These are phyloP conservation scores for Tremella yokohamensis DNA, from an alignment of 768 basidiomycete genomes.

Conservation along the genomic window DNA sequence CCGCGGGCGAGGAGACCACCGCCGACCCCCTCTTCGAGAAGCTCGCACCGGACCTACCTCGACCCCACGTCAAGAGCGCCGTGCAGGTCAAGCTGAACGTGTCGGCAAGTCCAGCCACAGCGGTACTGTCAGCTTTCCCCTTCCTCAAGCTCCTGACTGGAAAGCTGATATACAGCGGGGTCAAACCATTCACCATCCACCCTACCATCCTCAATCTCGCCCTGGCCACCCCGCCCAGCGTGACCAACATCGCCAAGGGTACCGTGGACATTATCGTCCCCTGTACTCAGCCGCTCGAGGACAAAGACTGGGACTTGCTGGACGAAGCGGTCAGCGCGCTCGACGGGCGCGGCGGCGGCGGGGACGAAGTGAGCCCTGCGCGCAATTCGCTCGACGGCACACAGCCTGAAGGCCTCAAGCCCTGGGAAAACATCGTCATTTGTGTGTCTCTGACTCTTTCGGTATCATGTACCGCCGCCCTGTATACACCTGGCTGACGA, in stretches of 20 bases:
- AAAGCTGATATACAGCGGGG: conserved; percentile 11
- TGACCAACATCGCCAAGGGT: conserved; percentile 34
- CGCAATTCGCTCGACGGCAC: neutral
- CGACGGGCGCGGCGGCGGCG: conserved; percentile 1
- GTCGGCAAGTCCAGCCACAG: conserved; percentile 18
- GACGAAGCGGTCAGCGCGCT: conserved; percentile 37
- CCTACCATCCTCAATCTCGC: conserved; percentile 41
- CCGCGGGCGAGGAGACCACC: conserved; percentile 3
- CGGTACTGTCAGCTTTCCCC: conserved; percentile 18
- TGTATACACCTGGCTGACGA: neutral
- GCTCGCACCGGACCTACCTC: conserved; percentile 14
- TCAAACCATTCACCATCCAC: conserved; percentile 39
- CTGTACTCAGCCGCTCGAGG: conserved; percentile 20
- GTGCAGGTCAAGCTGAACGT: conserved; percentile 37
- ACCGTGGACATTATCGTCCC: conserved; percentile 44
- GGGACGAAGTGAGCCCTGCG: neutral
- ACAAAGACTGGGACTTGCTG: conserved; percentile 39
- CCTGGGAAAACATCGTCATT: conserved; percentile 32
- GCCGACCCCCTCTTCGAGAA: conserved; percentile 19
- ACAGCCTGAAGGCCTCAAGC: neutral
- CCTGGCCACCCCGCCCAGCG: conserved; percentile 22
- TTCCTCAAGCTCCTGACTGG: neutral
- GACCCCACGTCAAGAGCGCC: conserved; percentile 25
- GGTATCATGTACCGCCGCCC: neutral
- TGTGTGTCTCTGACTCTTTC: conserved; percentile 25